These are phyloP conservation scores for Phyllosticta citrichinensis DNA, from an alignment of 2,329 filamentous ascomycete genomes.

Conservation along the genomic window DNA sequence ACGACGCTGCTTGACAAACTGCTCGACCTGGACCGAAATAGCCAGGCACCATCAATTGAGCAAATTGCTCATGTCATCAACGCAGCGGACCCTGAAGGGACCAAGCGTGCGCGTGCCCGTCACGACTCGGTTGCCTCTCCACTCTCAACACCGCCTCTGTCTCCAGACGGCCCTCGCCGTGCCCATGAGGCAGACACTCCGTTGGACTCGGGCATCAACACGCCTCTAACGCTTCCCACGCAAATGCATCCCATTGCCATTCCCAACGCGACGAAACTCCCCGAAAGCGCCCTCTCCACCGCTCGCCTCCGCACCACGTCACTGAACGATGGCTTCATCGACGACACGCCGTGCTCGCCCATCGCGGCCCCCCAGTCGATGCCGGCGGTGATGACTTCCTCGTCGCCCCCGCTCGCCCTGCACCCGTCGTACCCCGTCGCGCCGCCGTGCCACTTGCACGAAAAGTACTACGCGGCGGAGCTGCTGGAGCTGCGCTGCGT, in stretches of 20 bases:
- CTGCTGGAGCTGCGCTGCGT: slow-evolving; percentile 30
- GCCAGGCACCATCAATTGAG: not conserved
- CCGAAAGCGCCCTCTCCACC: not conserved
- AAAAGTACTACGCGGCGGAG: slow-evolving; percentile 25
- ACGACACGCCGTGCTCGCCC: not conserved
- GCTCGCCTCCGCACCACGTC: not conserved
- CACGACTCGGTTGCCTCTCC: slow-evolving; percentile 8
- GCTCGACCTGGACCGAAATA: not conserved
- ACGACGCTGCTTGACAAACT: slow-evolving; percentile 10
- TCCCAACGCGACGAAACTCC: not conserved
- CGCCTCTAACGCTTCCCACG: not conserved
- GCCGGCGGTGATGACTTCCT: not conserved
- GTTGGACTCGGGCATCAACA: not conserved
- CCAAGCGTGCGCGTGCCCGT: not conserved
- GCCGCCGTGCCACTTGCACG: slow-evolving; percentile 24
- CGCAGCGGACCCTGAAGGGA: not conserved
- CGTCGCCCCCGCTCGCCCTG: not conserved
- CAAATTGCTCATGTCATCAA: not conserved
- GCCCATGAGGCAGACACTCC: not conserved
- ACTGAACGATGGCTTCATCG: not conserved
- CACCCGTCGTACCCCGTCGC: slow-evolving; percentile 15
- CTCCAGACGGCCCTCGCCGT: not conserved
- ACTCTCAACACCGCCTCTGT: slow-evolving; percentile 7
- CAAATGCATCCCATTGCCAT: not conserved
- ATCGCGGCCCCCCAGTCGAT: not conserved